Evolutionary conservation across 2,329 filamentous ascomycete genomes (phyloP), one percentile per base, ranked within the genome.

Genomic region (Fusarium sp.): DNA sequence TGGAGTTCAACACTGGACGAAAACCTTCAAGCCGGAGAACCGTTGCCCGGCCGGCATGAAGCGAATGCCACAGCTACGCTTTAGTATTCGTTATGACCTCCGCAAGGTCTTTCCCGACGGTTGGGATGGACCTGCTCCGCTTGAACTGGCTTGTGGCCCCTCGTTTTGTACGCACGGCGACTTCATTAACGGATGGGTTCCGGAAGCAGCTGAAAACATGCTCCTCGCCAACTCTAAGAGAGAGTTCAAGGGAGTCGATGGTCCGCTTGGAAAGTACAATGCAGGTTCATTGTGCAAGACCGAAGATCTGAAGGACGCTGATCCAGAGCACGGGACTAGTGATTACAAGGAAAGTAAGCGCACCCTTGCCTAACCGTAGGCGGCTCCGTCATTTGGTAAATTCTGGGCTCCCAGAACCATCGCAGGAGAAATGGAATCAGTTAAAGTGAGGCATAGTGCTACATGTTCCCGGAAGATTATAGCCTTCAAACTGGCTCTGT

Each of bases 121-220:
- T 20, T 84, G 82, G 82, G 75, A 65, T 26, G 82, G 82, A 38
- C 73, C 71, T 0, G 77, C 82, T 6, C 83, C 82, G 2, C 68
- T 84, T 15, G 78, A 83, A 73, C 76, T 83, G 2, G 77, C 82
- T 0, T 82, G 78, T 60, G 80, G 80, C 1, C 63, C 71, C 38
- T 77, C 78, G 0, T 83, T 76, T 68, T 81, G 79, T 76, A 75
- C 72, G 7, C 82, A 84, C 64, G 81, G 82, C 17, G 82, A 84
- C 68, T 84, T 84, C 58, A 81, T 84, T 73, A 83, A 83, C 43
- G 82, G 77, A 14, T 84, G 82, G 82, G 54, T 52, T 5, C 48
- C 57, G 42, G 63, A 69, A 48, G 54, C 66, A 1, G 63, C 66
- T 1, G 74, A 71, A 53, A 80, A 81, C 63, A 82, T 84, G 81